Conservation (phyloP, 1,284 basidiomycete species). For the Sporisorium iseilematis-ciliati region DNA sequence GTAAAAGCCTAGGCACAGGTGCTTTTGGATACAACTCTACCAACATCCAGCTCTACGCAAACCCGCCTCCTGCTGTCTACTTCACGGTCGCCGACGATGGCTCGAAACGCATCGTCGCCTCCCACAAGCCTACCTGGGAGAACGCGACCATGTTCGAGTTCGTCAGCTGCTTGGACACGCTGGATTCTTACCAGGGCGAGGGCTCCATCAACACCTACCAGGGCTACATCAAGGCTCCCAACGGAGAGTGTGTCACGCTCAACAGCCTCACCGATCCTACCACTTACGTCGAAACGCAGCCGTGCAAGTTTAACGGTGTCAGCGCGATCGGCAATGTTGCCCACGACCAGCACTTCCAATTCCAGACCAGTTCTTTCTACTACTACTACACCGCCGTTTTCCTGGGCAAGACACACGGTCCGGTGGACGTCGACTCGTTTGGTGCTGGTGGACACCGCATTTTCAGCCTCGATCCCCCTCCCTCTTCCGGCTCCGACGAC, state of each 20-base stretch:
- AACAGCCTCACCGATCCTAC: background rate
- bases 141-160: constrained; percentile 17
- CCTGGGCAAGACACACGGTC: constrained; percentile 9
- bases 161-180: constrained; percentile 13
- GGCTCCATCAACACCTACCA: constrained; percentile 16
- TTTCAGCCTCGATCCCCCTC: background rate
- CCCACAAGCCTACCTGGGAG: background rate
- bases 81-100: background rate
- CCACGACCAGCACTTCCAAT: constrained; percentile 19
- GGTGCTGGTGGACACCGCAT: constrained; percentile 7
- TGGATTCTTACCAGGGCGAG: background rate
- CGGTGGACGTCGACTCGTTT: background rate
- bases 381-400: constrained; percentile 12
- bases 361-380: constrained; percentile 9
- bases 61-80: constrained; percentile 5
- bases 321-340: constrained; percentile 10
- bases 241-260: constrained; percentile 15
- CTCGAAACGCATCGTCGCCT: background rate
- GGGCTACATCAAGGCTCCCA: constrained; percentile 14
- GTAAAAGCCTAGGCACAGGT: constrained; percentile 19
- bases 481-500: background rate
- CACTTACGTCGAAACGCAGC: background rate
- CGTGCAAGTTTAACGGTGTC: constrained; percentile 8
- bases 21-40: constrained; percentile 23
- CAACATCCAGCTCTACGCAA: constrained; percentile 7